A percentile compares a stretch with the other conserved stretches of the same genome.
Conservation (phyloP, 495 filamentous ascomycete species). For the Xylaria palmicola region DNA sequence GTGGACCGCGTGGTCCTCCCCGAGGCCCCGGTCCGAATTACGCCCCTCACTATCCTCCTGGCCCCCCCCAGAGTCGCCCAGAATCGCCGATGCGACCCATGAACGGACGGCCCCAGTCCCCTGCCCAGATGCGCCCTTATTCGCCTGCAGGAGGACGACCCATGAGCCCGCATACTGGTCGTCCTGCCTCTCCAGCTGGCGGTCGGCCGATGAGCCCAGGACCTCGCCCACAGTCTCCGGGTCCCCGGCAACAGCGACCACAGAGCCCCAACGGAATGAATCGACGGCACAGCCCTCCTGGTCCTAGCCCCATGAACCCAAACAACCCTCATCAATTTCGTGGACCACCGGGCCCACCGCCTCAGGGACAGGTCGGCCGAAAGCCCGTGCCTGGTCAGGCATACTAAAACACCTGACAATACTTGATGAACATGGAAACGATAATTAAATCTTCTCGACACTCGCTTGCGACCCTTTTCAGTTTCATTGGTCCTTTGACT, state of each 20-base stretch:
- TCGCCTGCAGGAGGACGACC: conserved; percentile 43
- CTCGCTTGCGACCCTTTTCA: conserved; percentile 33
- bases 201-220: conserved; percentile 33
- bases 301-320: conserved; percentile 62
- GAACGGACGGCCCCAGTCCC: conserved; percentile 36
- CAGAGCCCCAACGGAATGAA: conserved; percentile 35
- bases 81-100: conserved; percentile 41
- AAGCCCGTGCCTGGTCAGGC: conserved; percentile 53
- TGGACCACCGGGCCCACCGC: conserved; percentile 31
- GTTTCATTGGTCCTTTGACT: conserved; percentile 22
- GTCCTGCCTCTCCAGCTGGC: conserved; percentile 35
- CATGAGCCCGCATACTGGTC: conserved; percentile 35
- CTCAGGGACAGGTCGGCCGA: conserved; percentile 38
- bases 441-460: conserved; percentile 33
- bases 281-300: conserved; percentile 52
- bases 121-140: conserved; percentile 33
- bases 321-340: conserved; percentile 33
- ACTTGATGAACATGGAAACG: conserved; percentile 28
- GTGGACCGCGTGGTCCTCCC: conserved; percentile 39
- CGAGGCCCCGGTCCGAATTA: conserved; percentile 49
- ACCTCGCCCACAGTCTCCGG: conserved; percentile 49
- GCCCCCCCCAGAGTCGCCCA: conserved; percentile 43
- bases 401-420: conserved; percentile 34
- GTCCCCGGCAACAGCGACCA: conserved; percentile 34
- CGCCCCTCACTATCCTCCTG: conserved; percentile 43